These are phyloP conservation scores for Gnetum montanum DNA, from an alignment of 75 land plant genomes.

Conservation along the genomic window DNA sequence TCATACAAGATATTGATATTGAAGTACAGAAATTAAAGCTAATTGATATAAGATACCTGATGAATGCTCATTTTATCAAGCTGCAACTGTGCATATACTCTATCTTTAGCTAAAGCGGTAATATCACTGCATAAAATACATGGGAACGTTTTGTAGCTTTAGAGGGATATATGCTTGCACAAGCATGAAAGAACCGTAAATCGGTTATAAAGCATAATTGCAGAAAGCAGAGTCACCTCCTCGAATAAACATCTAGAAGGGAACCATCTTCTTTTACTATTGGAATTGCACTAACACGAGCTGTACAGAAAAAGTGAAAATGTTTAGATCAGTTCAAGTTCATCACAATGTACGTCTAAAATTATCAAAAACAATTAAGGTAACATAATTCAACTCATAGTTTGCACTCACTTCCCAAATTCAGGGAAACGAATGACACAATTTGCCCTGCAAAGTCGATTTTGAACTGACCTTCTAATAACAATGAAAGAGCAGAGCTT, in stretches of 20 bases:
- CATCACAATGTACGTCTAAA: neutral
- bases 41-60: slow-evolving; percentile 36
- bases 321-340: slow-evolving; percentile 1
- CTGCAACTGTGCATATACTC: slow-evolving; percentile 62
- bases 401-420: no score
- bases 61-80: slow-evolving; percentile 69
- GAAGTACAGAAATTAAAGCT: no score
- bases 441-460: no score
- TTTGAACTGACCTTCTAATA: slow-evolving; percentile 77
- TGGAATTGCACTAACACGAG: slow-evolving; percentile 84
- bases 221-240: slow-evolving; percentile 78
- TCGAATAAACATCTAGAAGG: slow-evolving; percentile 69
- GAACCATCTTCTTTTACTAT: slow-evolving; percentile 79
- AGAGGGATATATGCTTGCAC: no score
- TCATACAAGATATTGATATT: no score
- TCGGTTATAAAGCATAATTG: no score
- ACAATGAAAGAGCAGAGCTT: slow-evolving; percentile 60
- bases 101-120: slow-evolving; percentile 90
- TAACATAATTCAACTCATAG: no score
- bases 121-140: slow-evolving; percentile 76
- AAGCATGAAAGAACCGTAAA: no score
- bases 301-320: slow-evolving; percentile 29
- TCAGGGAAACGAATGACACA: no score
- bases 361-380: no score
- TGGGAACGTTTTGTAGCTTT: no score